Conservation (phyloP, 768 basidiomycete genomes). For the Pulveroboletus sp. region DNA sequence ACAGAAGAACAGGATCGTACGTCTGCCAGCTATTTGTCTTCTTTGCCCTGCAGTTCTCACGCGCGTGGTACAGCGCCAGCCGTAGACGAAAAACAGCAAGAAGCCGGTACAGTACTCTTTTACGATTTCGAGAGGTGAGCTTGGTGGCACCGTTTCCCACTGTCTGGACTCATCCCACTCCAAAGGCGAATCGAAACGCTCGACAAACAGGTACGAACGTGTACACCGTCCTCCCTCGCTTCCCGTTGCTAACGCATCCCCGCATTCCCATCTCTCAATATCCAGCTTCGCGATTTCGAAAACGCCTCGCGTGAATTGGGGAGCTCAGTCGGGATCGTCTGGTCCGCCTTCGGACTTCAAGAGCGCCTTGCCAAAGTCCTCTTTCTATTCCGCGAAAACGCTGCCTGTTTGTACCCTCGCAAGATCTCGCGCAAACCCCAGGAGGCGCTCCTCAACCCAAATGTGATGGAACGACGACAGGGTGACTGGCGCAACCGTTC, state of each 20-base stretch:
- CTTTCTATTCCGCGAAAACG: constrained; percentile 51
- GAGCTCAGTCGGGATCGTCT: constrained; percentile 52
- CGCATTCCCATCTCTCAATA: background rate
- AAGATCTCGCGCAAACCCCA: constrained; percentile 37
- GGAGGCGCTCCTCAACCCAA: constrained; percentile 33
- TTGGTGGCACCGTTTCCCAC: background rate
- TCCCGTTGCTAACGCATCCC: background rate
- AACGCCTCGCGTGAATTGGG: constrained; percentile 53
- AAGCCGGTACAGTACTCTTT: constrained; percentile 42
- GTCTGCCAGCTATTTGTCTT: background rate
- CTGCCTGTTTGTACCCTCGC: constrained; percentile 48
- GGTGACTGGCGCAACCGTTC: constrained; percentile 31
- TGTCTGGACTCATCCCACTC: background rate
- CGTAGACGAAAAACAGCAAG: constrained; percentile 47
- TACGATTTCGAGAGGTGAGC: constrained; percentile 42
- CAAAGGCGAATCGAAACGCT: constrained; percentile 43
- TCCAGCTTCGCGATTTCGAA: constrained; percentile 51
- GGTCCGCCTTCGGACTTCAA: constrained; percentile 46
- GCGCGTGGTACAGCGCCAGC: constrained; percentile 28
- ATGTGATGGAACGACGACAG: constrained; percentile 28
- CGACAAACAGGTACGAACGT: constrained; percentile 40
- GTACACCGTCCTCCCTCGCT: background rate
- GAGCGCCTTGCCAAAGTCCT: constrained; percentile 47
- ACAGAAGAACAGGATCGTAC: constrained; percentile 40
- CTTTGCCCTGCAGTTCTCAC: background rate